Conservation (phyloP, 2,329 filamentous ascomycete species). For the Chlorencoelia australis region DNA sequence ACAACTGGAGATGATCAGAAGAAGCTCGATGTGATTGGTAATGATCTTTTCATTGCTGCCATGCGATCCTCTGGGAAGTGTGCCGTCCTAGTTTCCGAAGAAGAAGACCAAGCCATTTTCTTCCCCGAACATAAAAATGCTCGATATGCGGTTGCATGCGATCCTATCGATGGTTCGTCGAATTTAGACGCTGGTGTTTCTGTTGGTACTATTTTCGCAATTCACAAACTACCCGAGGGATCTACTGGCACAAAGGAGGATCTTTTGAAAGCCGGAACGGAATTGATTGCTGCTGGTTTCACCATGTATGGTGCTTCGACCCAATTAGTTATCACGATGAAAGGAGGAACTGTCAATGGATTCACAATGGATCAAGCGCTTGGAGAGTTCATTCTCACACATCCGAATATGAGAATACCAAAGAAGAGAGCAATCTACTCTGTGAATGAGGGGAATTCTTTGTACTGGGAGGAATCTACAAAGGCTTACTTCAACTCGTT, state of each 20-base stretch:
- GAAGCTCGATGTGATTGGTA: slow-evolving; percentile 98
- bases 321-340: slow-evolving; percentile 96
- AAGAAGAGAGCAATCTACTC: slow-evolving; percentile 80
- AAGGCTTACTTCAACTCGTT: slow-evolving; percentile 82
- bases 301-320: slow-evolving; percentile 99
- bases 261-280: slow-evolving; percentile 78
- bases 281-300: slow-evolving; percentile 91
- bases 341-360: slow-evolving; percentile 82
- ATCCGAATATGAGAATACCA: slow-evolving; percentile 88
- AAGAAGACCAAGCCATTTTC: slow-evolving; percentile 86
- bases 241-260: slow-evolving; percentile 71
- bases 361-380: slow-evolving; percentile 96
- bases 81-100: slow-evolving; percentile 89
- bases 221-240: slow-evolving; percentile 79
- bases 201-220: slow-evolving; percentile 92
- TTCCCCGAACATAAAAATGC: slow-evolving; percentile 66
- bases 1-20: slow-evolving; percentile 97
- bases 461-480: slow-evolving; percentile 88
- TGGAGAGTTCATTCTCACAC: slow-evolving; percentile 97
- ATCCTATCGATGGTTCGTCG: slow-evolving; percentile 95
- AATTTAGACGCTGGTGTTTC: slow-evolving; percentile 97
- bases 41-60: slow-evolving; percentile 91
- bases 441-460: slow-evolving; percentile 95
- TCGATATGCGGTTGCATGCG: slow-evolving; percentile 93
- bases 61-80: slow-evolving; percentile 92